Conservation (phyloP, 192 early-diverging fungal genomes). For the Oehlia diaphana region DNA sequence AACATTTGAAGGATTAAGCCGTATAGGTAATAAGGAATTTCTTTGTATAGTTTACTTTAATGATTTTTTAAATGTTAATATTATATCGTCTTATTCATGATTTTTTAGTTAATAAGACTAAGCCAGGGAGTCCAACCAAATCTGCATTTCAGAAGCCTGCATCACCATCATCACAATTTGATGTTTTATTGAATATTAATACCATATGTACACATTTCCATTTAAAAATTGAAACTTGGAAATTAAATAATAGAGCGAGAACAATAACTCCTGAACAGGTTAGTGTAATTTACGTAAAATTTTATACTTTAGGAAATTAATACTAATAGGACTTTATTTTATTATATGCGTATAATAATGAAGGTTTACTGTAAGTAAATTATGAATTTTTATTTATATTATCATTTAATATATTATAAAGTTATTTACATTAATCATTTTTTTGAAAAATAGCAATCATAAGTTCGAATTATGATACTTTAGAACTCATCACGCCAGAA, state of each 20-base stretch:
- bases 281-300: neutral
- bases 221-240: slow-evolving; percentile 25
- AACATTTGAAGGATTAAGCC: slow-evolving; percentile 4
- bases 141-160: neutral
- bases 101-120: neutral
- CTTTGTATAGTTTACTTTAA: too few relatives aligned
- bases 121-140: neutral
- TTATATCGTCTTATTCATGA: neutral
- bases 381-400: neutral
- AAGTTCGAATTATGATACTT: slow-evolving; percentile 15
- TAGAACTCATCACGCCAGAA: neutral
- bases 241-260: neutral
- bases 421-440: neutral
- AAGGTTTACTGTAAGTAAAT: neutral
- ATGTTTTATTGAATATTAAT: slow-evolving; percentile 15
- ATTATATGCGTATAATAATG: neutral
- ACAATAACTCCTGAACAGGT: slow-evolving; percentile 15
- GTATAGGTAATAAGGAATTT: neutral
- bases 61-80: neutral
- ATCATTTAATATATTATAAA: neutral
- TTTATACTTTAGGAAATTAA: neutral
- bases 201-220: slow-evolving; percentile 19
- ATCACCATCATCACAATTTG: neutral
- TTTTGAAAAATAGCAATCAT: slow-evolving; percentile 19
- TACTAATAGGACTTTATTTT: neutral